These are phyloP conservation scores for Fusarium sp. DNA, from an alignment of 2,329 filamentous ascomycete species.

Conservation along the genomic window DNA sequence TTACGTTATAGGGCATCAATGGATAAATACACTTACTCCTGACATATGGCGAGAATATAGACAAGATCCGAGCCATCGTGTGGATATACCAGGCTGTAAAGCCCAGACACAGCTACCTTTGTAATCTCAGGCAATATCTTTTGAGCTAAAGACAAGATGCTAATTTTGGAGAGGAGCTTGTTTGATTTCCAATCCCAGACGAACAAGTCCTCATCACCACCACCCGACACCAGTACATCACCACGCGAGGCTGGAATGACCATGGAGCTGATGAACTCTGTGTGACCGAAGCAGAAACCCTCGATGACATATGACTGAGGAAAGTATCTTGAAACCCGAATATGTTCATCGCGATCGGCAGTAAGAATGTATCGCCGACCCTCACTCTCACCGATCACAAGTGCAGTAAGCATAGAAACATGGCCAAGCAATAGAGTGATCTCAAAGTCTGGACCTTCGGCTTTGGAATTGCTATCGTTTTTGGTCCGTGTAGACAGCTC, in stretches of 20 bases:
- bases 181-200: constrained; percentile 82
- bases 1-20: background rate
- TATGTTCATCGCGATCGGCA: constrained; percentile 73
- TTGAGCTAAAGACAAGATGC: constrained; percentile 58
- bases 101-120: constrained; percentile 59
- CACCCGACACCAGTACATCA: constrained; percentile 81
- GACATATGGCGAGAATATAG: constrained; percentile 61
- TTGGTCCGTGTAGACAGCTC: constrained; percentile 44
- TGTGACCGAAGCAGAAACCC: constrained; percentile 87
- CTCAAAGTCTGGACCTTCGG: constrained; percentile 67
- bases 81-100: constrained; percentile 50
- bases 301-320: constrained; percentile 91
- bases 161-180: constrained; percentile 61
- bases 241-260: constrained; percentile 67
- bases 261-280: constrained; percentile 82
- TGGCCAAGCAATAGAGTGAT: constrained; percentile 86
- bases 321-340: constrained; percentile 82
- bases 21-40: constrained; percentile 59
- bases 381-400: constrained; percentile 62
- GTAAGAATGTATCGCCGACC: constrained; percentile 63
- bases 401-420: constrained; percentile 90
- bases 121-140: constrained; percentile 47
- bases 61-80: constrained; percentile 40
- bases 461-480: constrained; percentile 42
- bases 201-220: constrained; percentile 81